Evolutionary conservation across 345 rosid genomes (phyloP).

Genomic region (Iberis pinnata): DNA sequence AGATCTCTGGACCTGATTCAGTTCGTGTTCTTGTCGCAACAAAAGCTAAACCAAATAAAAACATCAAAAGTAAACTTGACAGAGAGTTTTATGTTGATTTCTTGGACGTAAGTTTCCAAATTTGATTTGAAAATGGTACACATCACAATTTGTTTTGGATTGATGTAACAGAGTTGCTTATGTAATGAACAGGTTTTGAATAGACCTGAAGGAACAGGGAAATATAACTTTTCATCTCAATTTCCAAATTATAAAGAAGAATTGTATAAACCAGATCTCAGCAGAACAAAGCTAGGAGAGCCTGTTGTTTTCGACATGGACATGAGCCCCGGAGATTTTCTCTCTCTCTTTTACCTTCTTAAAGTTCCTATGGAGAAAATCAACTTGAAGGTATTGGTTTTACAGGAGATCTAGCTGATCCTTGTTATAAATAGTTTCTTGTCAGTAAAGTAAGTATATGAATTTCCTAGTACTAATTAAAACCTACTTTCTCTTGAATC

Average conservation of each 20-base stretch:
- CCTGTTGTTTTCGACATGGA: slow-evolving; percentile 88
- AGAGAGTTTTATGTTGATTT: slow-evolving; percentile 66
- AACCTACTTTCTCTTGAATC: not conserved
- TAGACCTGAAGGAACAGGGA: slow-evolving; percentile 50
- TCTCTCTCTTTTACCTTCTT: slow-evolving; percentile 72
- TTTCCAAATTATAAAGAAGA: slow-evolving; percentile 70
- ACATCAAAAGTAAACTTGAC: slow-evolving; percentile 43
- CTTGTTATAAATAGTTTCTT: slow-evolving; percentile 1
- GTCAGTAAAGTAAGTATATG: not conserved
- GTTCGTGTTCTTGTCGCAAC: slow-evolving; percentile 76
- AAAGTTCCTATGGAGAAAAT: slow-evolving; percentile 67
- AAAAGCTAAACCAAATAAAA: slow-evolving; percentile 51
- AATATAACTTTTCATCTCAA: slow-evolving; percentile 60
- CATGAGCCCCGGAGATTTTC: slow-evolving; percentile 91
- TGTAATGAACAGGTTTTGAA: slow-evolving; percentile 52
- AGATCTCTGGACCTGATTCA: slow-evolving; percentile 47
- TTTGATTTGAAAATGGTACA: too few species aligned
- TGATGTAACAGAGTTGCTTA: not conserved
- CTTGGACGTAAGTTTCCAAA: slow-evolving; percentile 73
- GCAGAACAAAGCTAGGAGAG: slow-evolving; percentile 47
- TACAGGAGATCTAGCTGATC: too few species aligned
- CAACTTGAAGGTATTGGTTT: slow-evolving; percentile 69
- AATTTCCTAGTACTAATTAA: not conserved
- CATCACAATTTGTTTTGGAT: not conserved
- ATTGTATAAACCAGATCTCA: slow-evolving; percentile 47